A percentile compares a stretch with the other conserved stretches of the same genome.
phyloP scores from a whole-genome alignment of 129 eudicot genomes.

The Tanacetum coccineum region DNA sequence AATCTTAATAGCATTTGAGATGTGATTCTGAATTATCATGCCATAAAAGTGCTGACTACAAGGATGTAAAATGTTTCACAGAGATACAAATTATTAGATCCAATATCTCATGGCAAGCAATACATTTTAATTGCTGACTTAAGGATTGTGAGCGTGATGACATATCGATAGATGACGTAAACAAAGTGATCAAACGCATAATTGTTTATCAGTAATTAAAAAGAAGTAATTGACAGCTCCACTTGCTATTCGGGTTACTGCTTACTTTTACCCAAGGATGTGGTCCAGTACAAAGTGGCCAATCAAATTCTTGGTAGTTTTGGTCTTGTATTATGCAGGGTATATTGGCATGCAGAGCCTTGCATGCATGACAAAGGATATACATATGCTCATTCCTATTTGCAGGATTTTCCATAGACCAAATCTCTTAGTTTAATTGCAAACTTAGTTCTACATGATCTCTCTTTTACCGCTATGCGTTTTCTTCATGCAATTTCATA shows the following conservation, averaged over 20 bases:
- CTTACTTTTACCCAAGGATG: slow-evolving; percentile 16
- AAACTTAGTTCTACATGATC: no score
- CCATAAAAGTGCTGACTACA: background rate
- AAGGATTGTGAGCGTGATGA: background rate
- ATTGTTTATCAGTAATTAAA: background rate
- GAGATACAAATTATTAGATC: background rate
- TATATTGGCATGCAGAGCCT: background rate
- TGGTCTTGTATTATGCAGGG: background rate
- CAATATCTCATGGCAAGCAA: slow-evolving; percentile 2
- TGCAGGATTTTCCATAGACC: background rate
- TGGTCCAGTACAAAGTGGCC: slow-evolving; percentile 10
- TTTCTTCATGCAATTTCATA: slow-evolving; percentile 1
- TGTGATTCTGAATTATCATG: background rate
- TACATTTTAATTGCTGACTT: no score
- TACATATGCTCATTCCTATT: background rate
- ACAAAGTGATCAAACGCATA: slow-evolving; percentile 5
- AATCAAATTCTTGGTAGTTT: background rate
- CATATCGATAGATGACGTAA: slow-evolving; percentile 9
- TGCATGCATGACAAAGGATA: background rate
- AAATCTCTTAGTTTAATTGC: no score
- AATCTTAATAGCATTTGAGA: background rate
- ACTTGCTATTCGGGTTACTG: slow-evolving; percentile 11
- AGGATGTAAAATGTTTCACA: background rate
- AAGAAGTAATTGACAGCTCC: slow-evolving; percentile 4
- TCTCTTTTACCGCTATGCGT: no score